Base-by-base conservation (phyloP, 306 rosid species). In the Rosa rugosa region DNA sequence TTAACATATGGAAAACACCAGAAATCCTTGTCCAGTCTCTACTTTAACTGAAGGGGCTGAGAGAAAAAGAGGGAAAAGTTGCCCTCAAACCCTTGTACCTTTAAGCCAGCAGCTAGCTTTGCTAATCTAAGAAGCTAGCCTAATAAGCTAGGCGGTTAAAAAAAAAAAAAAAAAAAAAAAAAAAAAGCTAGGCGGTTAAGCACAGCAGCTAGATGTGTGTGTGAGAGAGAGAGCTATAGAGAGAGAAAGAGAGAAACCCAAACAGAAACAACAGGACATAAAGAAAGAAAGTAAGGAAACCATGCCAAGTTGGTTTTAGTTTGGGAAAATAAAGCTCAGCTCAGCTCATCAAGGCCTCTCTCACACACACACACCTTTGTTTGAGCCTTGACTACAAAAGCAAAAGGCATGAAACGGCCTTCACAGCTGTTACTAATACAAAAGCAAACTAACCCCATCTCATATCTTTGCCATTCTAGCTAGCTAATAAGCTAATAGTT, bases 341-440 rank as follows among this genome's bases (percentile, higher is more conserved):
- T 68, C 71, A 66, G 53, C 47, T 27, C 59, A 38, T 77, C 53
- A 53, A 67, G 80, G 72, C 60, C 59, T 63, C 60, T 67, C 77
- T 69, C 87, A 75, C 81, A 77, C 83, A 62, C 66, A 13, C 82
- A 44, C 85, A 76, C 95, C 88, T 89, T 92, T 91, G 86, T 84
- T 86, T 78, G 86, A 80, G 83, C 75, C 95, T 91, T 91, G 94
- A 94, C 98, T 90, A 89, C 85, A 80, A 91, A 91, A 94, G 97
- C 87, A 78, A 93, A 91, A 93, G 92, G 84, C 79, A 87, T 71
- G 86, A 89, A 91, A 89, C 91, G 83, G 90, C 87, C 84, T 74
- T 80, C 89, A 85, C 93, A 83, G 86, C 90, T 85, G 89, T 87
- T 89, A 83, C 89, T 72, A 18, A 79, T 82, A 68, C 89, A 82